phyloP scores from a whole-genome alignment of 441 rosid species.

The Adansonia rubrostipa region DNA sequence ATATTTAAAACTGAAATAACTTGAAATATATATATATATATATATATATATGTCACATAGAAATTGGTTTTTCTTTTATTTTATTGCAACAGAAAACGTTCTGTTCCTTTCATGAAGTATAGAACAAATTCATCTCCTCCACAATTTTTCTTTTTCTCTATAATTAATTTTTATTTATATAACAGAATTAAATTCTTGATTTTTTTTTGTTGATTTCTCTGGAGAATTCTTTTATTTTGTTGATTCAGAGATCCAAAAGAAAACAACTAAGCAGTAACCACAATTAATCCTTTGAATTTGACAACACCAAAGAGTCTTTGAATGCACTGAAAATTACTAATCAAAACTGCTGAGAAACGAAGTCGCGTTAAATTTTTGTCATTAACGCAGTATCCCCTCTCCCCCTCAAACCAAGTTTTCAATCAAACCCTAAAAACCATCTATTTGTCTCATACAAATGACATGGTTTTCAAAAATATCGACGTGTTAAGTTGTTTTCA shows the following conservation, averaged over 20 bases:
- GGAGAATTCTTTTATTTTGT: slow-evolving; percentile 8
- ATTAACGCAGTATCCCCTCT: too few species aligned
- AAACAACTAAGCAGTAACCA: background rate
- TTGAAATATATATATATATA: too few species aligned
- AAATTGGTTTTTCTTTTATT: too few species aligned
- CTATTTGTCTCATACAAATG: background rate
- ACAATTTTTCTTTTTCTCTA: slow-evolving; percentile 12
- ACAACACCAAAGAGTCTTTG: background rate
- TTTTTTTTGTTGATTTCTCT: background rate
- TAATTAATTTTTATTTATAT: background rate
- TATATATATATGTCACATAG: too few species aligned
- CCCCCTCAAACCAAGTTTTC: background rate
- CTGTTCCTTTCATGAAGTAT: slow-evolving; percentile 33
- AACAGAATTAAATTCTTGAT: background rate
- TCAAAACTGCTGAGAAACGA: slow-evolving; percentile 9
- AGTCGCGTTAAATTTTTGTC: slow-evolving; percentile 15
- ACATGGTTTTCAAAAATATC: background rate
- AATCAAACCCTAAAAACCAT: background rate
- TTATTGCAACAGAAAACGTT: slow-evolving; percentile 26
- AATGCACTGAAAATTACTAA: background rate
- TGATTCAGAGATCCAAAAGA: background rate
- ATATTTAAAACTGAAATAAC: too few species aligned
- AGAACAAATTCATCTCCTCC: slow-evolving; percentile 18
- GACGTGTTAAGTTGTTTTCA: background rate
- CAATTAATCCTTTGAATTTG: background rate